Base-by-base conservation (phyloP, 1,139 yeast species). In the Magnusiomyces sp. region DNA sequence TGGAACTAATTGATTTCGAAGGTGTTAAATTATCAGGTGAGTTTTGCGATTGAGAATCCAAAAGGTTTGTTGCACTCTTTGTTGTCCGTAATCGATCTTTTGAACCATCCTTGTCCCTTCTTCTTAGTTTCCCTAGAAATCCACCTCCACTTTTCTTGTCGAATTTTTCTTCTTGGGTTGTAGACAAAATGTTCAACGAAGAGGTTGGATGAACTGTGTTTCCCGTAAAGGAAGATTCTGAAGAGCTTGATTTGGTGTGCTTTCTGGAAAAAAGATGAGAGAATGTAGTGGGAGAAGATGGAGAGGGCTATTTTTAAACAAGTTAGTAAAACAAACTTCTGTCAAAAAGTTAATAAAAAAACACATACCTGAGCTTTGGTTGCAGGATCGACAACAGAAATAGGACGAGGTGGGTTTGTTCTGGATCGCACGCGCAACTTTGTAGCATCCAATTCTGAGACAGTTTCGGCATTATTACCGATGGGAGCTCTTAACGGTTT, bases 171-270 rank as follows among this genome's bases (percentile, higher is more conserved):
- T 34, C 38, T 34, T 34, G 38, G 5, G 38, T n/a, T n/a, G n/a
- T n/a, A 34, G 16, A n/a, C 10, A 34, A 34, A 34, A 9, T 14
- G 16, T 34, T 34, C n/a, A 17, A 20, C 41, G 50, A 29, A 46
- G 40, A 3, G 44, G 20, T 3, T 16, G 23, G 14, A 29, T 19
- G 32, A 49, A 40, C 11, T 32, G 17, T 19, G 40, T 45, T 9
- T 49, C 51, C 10, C 20, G 41, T n/a, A 19, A 39, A 19, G 1
- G 77, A 72, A 1, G 80, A 73, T 47, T 79, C 85, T 0, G 78
- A 76, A 0, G 85, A 77, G 47, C 74, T 74, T 13, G 81, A 72
- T 53, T 80, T 73, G 44, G 77, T 72, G 57, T 79, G 84, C 53
- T 79, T 75, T 54, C 83, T 70, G 64, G 81, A 80, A 51, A 83